Percentiles rank a stretch among this genome's conserved stretches.
Evolutionary conservation across 768 basidiomycete species (phyloP).

Genomic region (Baorangia bicolor): DNA sequence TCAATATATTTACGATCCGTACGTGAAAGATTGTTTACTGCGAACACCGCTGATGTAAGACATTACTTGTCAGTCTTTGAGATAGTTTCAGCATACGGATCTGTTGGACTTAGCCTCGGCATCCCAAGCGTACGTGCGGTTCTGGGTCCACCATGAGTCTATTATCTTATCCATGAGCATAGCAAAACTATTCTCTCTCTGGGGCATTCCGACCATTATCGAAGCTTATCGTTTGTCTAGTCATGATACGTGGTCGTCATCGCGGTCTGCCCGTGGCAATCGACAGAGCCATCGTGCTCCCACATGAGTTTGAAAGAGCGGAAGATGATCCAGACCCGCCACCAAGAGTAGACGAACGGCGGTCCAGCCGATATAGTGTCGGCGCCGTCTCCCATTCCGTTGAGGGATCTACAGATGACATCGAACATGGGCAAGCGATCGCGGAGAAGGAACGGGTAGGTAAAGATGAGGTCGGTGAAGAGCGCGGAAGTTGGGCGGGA

Average conservation of each 20-base stretch:
- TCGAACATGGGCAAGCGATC: not conserved
- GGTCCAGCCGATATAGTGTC: conserved; percentile 4
- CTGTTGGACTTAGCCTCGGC: conserved; percentile 87
- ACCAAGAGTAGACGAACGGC: conserved; percentile 10
- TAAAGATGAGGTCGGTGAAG: not conserved
- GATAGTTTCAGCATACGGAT: conserved; percentile 83
- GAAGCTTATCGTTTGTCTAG: conserved; percentile 80
- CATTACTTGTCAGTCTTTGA: conserved; percentile 64
- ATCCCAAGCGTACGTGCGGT: conserved; percentile 63
- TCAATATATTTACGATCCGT: conserved; percentile 83
- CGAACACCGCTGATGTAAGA: not conserved
- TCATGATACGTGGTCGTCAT: conserved; percentile 95
- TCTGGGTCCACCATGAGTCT: not conserved
- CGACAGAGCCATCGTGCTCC: conserved; percentile 83
- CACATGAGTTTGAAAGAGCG: conserved; percentile 53
- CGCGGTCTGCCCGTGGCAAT: conserved; percentile 86
- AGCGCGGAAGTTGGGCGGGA: not conserved
- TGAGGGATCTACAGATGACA: not conserved
- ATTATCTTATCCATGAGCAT: conserved; percentile 3
- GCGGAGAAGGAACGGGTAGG: not conserved
- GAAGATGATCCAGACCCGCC: conserved; percentile 13
- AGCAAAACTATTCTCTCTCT: conserved; percentile 81
- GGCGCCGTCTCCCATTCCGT: not conserved
- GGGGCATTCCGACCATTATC: conserved; percentile 79
- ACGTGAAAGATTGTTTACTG: conserved; percentile 26